These are phyloP conservation scores for Boletus rufocinnamomeus DNA, from an alignment of 768 basidiomycete species.

Conservation along the genomic window DNA sequence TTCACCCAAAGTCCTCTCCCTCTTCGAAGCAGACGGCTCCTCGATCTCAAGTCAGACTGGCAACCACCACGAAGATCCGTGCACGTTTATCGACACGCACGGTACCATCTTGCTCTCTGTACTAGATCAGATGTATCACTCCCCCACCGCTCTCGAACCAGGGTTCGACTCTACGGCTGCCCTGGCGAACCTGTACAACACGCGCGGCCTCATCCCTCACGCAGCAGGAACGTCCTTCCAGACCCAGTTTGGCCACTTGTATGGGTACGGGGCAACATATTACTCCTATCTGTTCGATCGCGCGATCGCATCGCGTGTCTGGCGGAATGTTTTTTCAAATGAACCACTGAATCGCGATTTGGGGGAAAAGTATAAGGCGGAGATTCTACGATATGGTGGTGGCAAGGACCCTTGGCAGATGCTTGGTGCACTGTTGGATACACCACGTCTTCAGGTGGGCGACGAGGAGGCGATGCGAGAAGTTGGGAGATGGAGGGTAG, in stretches of 20 bases:
- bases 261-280: slow-evolving; percentile 96
- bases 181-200: slow-evolving; percentile 60
- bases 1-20: slow-evolving; percentile 78
- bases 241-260: slow-evolving; percentile 93
- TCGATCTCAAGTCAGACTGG: slow-evolving; percentile 48
- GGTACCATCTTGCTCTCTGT: slow-evolving; percentile 87
- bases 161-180: slow-evolving; percentile 75
- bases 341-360: slow-evolving; percentile 69
- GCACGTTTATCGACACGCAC: slow-evolving; percentile 84
- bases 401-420: slow-evolving; percentile 94
- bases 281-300: slow-evolving; percentile 98
- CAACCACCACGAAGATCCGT: slow-evolving; percentile 76
- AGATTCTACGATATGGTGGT: slow-evolving; percentile 81
- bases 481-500: slow-evolving; percentile 88
- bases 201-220: slow-evolving; percentile 79
- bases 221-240: slow-evolving; percentile 90
- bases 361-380: slow-evolving; percentile 80
- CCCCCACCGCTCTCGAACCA: slow-evolving; percentile 52
- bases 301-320: slow-evolving; percentile 93
- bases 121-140: slow-evolving; percentile 91
- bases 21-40: slow-evolving; percentile 63
- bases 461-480: slow-evolving; percentile 84
- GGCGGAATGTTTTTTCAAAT: slow-evolving; percentile 68
- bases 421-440: slow-evolving; percentile 70
- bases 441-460: slow-evolving; percentile 66